Percentiles rank a stretch among this genome's conserved stretches.
These are phyloP conservation scores for Silybum marianum DNA, from an alignment of 129 eudicot species.

Conservation along the genomic window DNA sequence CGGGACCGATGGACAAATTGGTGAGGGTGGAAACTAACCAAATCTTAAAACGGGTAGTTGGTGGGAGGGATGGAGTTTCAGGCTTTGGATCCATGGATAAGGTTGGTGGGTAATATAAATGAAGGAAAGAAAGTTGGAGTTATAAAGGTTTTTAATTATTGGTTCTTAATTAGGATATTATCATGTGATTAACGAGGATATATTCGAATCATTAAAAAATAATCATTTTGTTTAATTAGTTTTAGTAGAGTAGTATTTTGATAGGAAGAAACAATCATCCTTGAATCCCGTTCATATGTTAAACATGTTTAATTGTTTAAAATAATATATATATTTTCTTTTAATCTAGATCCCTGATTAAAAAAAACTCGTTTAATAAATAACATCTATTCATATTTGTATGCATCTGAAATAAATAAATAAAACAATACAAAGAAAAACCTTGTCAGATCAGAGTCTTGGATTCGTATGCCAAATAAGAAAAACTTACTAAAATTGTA, in stretches of 20 bases:
- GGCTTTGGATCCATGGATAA: slow-evolving; percentile 7
- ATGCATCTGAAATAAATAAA: too few relatives aligned
- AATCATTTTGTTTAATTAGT: background rate
- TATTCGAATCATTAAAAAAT: too few relatives aligned
- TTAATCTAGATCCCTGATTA: too few relatives aligned
- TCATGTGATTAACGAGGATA: too few relatives aligned
- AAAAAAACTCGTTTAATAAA: too few relatives aligned
- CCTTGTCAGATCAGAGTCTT: too few relatives aligned
- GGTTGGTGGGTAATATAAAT: background rate
- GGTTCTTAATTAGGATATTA: too few relatives aligned
- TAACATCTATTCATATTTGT: too few relatives aligned
- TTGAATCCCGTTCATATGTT: background rate
- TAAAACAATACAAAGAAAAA: too few relatives aligned
- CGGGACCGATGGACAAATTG: background rate
- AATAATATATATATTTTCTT: too few relatives aligned
- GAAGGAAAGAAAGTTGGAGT: background rate
- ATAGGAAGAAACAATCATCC: background rate
- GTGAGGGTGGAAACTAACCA: background rate
- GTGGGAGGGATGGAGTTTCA: slow-evolving; percentile 12
- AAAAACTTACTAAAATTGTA: too few relatives aligned
- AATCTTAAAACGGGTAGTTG: background rate
- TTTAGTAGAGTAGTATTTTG: background rate
- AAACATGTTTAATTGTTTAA: background rate
- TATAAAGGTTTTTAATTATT: background rate
- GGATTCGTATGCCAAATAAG: too few relatives aligned